These are phyloP conservation scores for Astrothelium macrocarpum DNA, from an alignment of 495 filamentous ascomycete genomes.

Conservation along the genomic window DNA sequence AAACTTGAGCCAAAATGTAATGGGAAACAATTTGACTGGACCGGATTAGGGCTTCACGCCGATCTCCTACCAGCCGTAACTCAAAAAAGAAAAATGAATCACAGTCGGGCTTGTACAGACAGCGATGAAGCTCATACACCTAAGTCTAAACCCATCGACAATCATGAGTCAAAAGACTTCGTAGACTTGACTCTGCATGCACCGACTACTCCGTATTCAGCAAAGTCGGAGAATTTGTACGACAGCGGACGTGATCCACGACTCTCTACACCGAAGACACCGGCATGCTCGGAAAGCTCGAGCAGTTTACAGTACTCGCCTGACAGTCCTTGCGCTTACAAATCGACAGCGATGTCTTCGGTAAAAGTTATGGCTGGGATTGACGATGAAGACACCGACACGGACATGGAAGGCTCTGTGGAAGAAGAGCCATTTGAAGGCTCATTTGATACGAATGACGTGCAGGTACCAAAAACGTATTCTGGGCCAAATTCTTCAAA, in stretches of 20 bases:
- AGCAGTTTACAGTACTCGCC: not conserved
- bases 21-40: too few relatives aligned
- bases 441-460: not conserved
- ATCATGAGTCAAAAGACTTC: not conserved
- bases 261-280: not conserved
- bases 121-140: too few relatives aligned
- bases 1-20: too few relatives aligned
- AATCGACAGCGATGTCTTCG: too few relatives aligned
- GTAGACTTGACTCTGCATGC: not conserved
- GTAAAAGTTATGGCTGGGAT: too few relatives aligned
- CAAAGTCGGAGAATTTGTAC: not conserved
- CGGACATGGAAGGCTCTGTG: not conserved
- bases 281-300: not conserved
- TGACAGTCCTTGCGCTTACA: too few relatives aligned
- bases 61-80: too few relatives aligned
- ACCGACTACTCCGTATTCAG: not conserved
- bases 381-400: too few relatives aligned
- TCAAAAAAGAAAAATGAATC: too few relatives aligned
- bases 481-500: not conserved
- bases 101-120: too few relatives aligned
- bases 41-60: too few relatives aligned
- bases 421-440: not conserved
- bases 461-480: not conserved
- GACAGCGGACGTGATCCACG: not conserved
- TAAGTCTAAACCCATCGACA: too few relatives aligned